Evolutionary conservation across 2,329 filamentous ascomycete genomes (phyloP).

Genomic region (Neofusicoccum umdonicola): DNA sequence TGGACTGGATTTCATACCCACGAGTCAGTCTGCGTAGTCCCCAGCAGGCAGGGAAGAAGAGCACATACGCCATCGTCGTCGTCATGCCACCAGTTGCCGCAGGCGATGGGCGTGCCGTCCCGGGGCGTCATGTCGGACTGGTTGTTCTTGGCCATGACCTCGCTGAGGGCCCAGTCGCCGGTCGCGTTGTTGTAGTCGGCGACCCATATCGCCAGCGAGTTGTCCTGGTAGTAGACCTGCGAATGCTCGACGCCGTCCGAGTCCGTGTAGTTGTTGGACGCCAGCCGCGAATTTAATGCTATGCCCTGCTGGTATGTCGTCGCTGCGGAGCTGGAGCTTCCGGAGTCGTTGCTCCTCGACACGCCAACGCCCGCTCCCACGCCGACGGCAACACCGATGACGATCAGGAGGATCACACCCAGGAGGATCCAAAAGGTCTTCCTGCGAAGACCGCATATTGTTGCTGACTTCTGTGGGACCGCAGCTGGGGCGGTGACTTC

Average conservation of each 20-base stretch:
- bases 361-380: not conserved
- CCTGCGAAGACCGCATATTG: conserved; percentile 5
- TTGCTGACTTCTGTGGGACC: not conserved
- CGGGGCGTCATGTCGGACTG: not conserved
- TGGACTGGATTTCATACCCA: not conserved
- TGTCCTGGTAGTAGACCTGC: not conserved
- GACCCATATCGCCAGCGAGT: not conserved
- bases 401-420: not conserved
- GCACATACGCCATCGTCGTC: not conserved
- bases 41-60: too few species aligned
- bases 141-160: not conserved
- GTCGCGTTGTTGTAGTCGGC: not conserved
- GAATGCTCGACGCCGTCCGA: not conserved
- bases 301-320: not conserved
- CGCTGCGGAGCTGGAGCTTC: not conserved
- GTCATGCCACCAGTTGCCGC: not conserved
- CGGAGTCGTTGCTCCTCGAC: not conserved
- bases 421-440: conserved; percentile 1
- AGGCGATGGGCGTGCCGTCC: not conserved
- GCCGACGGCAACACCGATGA: not conserved
- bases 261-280: not conserved
- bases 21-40: too few species aligned
- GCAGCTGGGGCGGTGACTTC: not conserved
- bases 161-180: not conserved
- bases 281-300: not conserved